These are phyloP conservation scores for Beauveria sp. DNA, from an alignment of 2,329 filamentous ascomycete species.

Conservation along the genomic window DNA sequence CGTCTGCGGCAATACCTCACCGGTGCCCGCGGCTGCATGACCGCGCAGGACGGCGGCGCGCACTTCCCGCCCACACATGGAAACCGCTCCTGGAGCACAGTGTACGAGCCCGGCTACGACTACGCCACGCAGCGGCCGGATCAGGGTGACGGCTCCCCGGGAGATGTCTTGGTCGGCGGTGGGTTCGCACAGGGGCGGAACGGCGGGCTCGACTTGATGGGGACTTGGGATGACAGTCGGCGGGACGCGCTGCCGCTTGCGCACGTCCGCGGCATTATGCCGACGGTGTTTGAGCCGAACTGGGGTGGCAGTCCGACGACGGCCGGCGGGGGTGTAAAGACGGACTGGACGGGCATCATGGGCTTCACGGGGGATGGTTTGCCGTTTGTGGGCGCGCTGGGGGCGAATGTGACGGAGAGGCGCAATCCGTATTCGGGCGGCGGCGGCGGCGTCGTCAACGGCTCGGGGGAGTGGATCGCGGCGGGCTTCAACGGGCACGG, in stretches of 20 bases:
- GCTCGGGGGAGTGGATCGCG: constrained; percentile 40
- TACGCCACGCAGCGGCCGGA: constrained; percentile 42
- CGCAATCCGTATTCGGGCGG: neutral
- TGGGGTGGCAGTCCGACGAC: constrained; percentile 23
- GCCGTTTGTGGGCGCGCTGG: constrained; percentile 41
- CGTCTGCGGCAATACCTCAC: constrained; percentile 37
- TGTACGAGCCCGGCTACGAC: constrained; percentile 40
- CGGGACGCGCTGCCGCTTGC: constrained; percentile 30
- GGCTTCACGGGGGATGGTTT: constrained; percentile 39
- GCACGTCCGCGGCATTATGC: constrained; percentile 35
- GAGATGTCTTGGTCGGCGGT: constrained; percentile 48
- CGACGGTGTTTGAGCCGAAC: constrained; percentile 30
- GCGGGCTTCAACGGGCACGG: constrained; percentile 45
- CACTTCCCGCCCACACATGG: constrained; percentile 25
- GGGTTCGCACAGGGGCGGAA: constrained; percentile 38
- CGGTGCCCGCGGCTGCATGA: constrained; percentile 41
- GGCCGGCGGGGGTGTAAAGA: constrained; percentile 20
- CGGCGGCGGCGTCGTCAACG: neutral
- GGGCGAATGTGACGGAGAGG: constrained; percentile 12
- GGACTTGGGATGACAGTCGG: constrained; percentile 37
- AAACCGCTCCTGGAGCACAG: constrained; percentile 41
- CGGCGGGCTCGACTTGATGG: constrained; percentile 36
- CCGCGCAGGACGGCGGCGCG: constrained; percentile 36
- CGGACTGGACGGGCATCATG: constrained; percentile 43
- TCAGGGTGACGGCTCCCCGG: constrained; percentile 19